Evolutionary conservation across 345 rosid genomes (phyloP).

Genomic region (Boechera stricta): DNA sequence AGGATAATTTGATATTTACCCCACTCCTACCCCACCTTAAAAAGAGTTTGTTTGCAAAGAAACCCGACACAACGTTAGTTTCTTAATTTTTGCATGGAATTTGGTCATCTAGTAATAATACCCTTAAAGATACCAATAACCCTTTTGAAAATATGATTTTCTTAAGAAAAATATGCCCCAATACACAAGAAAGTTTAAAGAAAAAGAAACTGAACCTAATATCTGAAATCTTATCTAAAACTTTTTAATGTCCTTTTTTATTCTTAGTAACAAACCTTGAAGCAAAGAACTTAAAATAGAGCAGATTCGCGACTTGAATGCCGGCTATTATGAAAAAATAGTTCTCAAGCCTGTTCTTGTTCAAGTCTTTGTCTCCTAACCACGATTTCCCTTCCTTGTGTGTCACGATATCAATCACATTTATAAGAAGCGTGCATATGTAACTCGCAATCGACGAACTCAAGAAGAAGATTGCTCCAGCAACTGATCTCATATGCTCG

Average conservation of each 20-base stretch:
- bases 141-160: neutral
- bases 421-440: slow-evolving; percentile 53
- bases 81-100: too few relatives aligned
- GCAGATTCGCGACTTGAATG: slow-evolving; percentile 49
- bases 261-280: slow-evolving; percentile 43
- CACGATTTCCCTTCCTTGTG: slow-evolving; percentile 44
- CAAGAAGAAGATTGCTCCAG: slow-evolving; percentile 73
- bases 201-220: neutral
- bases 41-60: too few relatives aligned
- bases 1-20: too few relatives aligned
- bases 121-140: neutral
- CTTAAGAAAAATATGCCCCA: neutral
- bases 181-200: neutral
- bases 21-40: too few relatives aligned
- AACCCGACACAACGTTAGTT: too few relatives aligned
- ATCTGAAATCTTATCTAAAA: neutral
- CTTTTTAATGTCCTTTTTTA: slow-evolving; percentile 19
- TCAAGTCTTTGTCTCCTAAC: slow-evolving; percentile 72
- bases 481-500: slow-evolving; percentile 74
- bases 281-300: slow-evolving; percentile 62
- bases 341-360: slow-evolving; percentile 56
- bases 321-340: slow-evolving; percentile 59
- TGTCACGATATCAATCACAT: slow-evolving; percentile 47
- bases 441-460: slow-evolving; percentile 64
- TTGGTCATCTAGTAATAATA: too few relatives aligned